Conservation (phyloP, 495 filamentous ascomycete genomes). For the Mytilinidion resinicola region DNA sequence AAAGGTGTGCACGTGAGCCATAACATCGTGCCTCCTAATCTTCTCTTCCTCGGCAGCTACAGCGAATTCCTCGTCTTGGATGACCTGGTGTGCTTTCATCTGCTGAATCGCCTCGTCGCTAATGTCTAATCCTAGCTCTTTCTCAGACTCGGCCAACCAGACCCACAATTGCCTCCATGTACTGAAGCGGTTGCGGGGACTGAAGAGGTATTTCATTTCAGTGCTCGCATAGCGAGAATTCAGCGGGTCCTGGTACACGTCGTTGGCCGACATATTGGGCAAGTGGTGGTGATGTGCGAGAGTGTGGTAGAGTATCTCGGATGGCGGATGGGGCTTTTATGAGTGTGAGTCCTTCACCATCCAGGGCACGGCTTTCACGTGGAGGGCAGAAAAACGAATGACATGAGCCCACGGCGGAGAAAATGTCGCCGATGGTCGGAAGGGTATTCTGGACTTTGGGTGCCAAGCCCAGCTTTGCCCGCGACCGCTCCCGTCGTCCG, state of each 20-base stretch:
- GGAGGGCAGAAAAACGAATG: too few relatives aligned
- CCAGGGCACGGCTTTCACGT: too few relatives aligned
- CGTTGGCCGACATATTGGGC: conserved; percentile 27
- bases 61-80: conserved; percentile 75
- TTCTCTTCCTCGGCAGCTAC: conserved; percentile 76
- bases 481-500: too few relatives aligned
- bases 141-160: conserved; percentile 38
- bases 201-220: conserved; percentile 41
- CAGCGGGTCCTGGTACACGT: conserved; percentile 35
- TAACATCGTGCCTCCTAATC: conserved; percentile 54
- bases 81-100: conserved; percentile 55
- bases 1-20: conserved; percentile 66
- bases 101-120: conserved; percentile 34
- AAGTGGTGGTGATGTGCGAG: too few relatives aligned
- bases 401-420: too few relatives aligned
- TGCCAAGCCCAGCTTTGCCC: too few relatives aligned
- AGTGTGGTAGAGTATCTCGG: too few relatives aligned
- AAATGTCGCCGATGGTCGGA: too few relatives aligned
- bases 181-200: conserved; percentile 36
- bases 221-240: conserved; percentile 36
- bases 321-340: too few relatives aligned
- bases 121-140: conserved; percentile 30
- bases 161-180: conserved; percentile 43
- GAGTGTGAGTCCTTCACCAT: too few relatives aligned
- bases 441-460: too few relatives aligned